These are phyloP conservation scores for Hypomyces rosellus DNA, from an alignment of 2,329 filamentous ascomycete genomes.

Conservation along the genomic window DNA sequence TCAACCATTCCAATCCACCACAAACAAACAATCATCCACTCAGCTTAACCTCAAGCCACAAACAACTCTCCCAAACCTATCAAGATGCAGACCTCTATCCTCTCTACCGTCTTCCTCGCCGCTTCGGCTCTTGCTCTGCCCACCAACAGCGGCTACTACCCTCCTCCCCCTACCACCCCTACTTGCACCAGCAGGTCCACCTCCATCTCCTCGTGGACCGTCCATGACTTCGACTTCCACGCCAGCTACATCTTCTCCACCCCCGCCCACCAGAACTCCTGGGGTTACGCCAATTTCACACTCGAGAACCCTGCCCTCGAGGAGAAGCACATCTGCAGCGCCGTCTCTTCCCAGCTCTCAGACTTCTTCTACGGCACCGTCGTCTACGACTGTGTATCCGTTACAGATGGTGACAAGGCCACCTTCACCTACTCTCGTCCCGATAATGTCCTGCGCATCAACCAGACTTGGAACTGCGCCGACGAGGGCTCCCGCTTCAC, in stretches of 20 bases:
- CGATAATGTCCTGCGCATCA: constrained; percentile 31
- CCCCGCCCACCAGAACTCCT: constrained; percentile 44
- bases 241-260: constrained; percentile 44
- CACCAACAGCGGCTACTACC: constrained; percentile 3
- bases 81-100: constrained; percentile 11
- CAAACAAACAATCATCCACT: neutral
- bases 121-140: constrained; percentile 20
- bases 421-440: constrained; percentile 40
- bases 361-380: constrained; percentile 47
- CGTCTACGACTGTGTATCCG: constrained; percentile 36
- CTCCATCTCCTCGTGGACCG: constrained; percentile 28
- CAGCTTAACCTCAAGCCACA: neutral
- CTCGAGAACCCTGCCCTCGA: constrained; percentile 40
- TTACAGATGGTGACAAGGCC: constrained; percentile 21
- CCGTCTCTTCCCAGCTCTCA: constrained; percentile 33
- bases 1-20: neutral
- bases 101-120: constrained; percentile 19
- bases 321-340: constrained; percentile 33
- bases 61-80: neutral
- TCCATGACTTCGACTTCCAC: constrained; percentile 42
- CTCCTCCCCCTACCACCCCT: neutral
- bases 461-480: constrained; percentile 44
- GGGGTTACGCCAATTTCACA: constrained; percentile 43
- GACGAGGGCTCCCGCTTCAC: constrained; percentile 30
- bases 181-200: constrained; percentile 18